phyloP scores from a whole-genome alignment of 352 stramenopile genomes.

The Thalassiosira mediterranea region DNA sequence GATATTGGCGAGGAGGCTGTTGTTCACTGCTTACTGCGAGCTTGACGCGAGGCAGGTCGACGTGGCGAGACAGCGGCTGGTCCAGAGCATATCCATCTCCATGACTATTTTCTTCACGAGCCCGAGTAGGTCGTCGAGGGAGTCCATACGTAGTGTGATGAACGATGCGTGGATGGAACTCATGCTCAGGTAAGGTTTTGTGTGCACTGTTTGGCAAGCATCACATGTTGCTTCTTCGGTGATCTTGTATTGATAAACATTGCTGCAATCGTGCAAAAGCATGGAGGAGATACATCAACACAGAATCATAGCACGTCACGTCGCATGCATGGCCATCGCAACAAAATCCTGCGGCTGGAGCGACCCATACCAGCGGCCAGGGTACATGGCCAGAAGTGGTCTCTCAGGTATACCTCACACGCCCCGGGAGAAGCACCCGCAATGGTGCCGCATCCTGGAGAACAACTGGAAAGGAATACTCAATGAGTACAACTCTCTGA shows the following conservation, averaged over 20 bases:
- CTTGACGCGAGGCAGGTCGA: conserved; percentile 52
- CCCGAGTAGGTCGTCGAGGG: background rate
- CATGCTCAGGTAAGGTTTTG: conserved; percentile 47
- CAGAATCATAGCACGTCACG: conserved; percentile 46
- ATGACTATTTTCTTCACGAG: conserved; percentile 27
- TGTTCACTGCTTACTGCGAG: conserved; percentile 66
- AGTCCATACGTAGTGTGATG: conserved; percentile 23
- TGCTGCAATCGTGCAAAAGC: background rate
- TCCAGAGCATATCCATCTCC: conserved; percentile 37
- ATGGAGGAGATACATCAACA: conserved; percentile 53
- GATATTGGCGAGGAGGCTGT: conserved; percentile 45
- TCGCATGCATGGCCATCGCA: conserved; percentile 54
- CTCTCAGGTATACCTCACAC: conserved; percentile 30
- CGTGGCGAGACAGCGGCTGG: conserved; percentile 35
- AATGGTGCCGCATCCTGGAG: conserved; percentile 50
- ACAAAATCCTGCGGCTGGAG: conserved; percentile 36
- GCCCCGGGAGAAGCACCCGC: conserved; percentile 30
- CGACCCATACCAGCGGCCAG: conserved; percentile 45
- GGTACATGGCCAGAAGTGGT: conserved; percentile 44
- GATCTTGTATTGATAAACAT: background rate
- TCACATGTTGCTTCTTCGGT: background rate
- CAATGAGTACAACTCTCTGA: conserved; percentile 43
- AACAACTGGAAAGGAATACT: conserved; percentile 50
- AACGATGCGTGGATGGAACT: conserved; percentile 68
- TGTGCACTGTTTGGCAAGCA: background rate